Conservation (phyloP, 352 stramenopile genomes). For the Phytophthora pseudosyringae region DNA sequence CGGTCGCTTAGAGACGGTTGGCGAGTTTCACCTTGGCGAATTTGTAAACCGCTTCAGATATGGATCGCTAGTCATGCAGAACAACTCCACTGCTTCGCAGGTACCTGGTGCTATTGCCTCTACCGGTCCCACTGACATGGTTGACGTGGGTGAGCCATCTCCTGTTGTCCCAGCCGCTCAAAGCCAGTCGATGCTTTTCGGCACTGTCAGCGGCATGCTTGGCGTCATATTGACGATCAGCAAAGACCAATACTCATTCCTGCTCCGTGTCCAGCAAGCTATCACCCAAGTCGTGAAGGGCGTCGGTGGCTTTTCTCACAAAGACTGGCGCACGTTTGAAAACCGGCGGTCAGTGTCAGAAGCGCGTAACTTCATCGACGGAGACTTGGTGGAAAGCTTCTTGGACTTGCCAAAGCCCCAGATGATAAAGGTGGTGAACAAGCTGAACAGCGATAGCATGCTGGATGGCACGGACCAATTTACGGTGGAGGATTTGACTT, state of each 20-base stretch:
- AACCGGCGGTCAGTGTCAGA: constrained; percentile 87
- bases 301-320: constrained; percentile 93
- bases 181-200: constrained; percentile 90
- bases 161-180: constrained; percentile 14
- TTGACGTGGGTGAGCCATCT: constrained; percentile 46
- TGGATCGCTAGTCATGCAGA: constrained; percentile 96
- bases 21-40: constrained; percentile 96
- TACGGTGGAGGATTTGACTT: constrained; percentile 73
- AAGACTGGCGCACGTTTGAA: constrained; percentile 93
- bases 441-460: constrained; percentile 91
- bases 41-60: constrained; percentile 97
- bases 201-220: constrained; percentile 96
- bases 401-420: constrained; percentile 92
- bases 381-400: constrained; percentile 95
- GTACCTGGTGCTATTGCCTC: neutral
- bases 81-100: constrained; percentile 37
- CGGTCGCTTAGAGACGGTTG: constrained; percentile 91
- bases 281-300: constrained; percentile 91
- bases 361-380: constrained; percentile 95
- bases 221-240: constrained; percentile 92
- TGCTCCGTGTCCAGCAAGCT: constrained; percentile 90
- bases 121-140: constrained; percentile 47
- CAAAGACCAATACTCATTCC: constrained; percentile 93
- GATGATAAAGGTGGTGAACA: constrained; percentile 91
- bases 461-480: constrained; percentile 66